Evolutionary conservation across 225 moss, liverwort and hornwort genomes (phyloP), one percentile per base, ranked within the genome.

Genomic region (Lunularia cruciata): DNA sequence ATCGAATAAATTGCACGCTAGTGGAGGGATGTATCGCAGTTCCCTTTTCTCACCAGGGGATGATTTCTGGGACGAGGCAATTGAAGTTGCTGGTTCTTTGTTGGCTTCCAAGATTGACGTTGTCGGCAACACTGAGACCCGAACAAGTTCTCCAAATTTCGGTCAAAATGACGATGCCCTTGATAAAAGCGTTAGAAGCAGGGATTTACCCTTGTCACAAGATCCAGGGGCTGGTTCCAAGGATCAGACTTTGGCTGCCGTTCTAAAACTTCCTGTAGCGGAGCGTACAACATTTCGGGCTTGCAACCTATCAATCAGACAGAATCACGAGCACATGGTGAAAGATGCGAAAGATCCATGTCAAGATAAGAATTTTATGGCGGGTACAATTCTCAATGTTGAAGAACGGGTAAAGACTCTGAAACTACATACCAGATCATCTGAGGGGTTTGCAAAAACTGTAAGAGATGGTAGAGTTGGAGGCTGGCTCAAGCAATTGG

Each of bases 41-140:
- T 90, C 86, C 28, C 60, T 84, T 58, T 92, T 96, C 53, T 92
- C 92, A 33, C 96, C 96, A 0, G 90, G 96, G 39, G 96, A 96
- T 68, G 76, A 92, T 26, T 96, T 96, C 43, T 92, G 96, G 96
- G 79, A 92, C 73, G 96, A 96, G 82, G 96, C 96, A 28, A 89
- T 96, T 75, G 87, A 90, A 72, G 72, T 78, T 40, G 87, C 70
- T 46, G 88, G 87, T 62, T 83, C 71, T 65, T 64, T 92, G 32
- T 72, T 89, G 71, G 76, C 88, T 52, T 70, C 90, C 23, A 80
- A 81, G 56, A 59, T 81, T 35, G 67, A 70, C 37, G 35, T 73
- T 3, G 23, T 57, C 22, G 67, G 56, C 18, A 34, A 22, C 36
- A 57, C 34, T 59, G 40, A 22, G 22, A 18, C 7, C 16, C 69